A percentile compares a stretch with the other conserved stretches of the same genome.
phyloP scores from a whole-genome alignment of 2,329 filamentous ascomycete species.

The Fusarium sp. region DNA sequence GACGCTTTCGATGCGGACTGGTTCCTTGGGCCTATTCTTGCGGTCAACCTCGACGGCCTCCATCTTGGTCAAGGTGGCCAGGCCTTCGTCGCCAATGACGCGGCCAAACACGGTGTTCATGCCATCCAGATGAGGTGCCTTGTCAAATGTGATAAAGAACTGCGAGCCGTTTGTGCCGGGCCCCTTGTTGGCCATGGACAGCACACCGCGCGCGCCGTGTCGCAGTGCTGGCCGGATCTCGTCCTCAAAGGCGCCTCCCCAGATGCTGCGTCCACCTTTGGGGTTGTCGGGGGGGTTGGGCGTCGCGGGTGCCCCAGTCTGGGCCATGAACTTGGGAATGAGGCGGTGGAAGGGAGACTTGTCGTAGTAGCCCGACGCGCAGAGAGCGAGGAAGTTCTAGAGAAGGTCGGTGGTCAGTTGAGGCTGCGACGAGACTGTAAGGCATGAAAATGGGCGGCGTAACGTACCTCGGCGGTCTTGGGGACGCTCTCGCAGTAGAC shows the following conservation, averaged over 20 bases:
- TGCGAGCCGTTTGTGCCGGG: conserved; percentile 82
- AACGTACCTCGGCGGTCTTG: conserved; percentile 86
- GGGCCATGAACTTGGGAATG: conserved; percentile 86
- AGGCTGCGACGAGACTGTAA: conserved; percentile 1
- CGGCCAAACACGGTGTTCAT: conserved; percentile 89
- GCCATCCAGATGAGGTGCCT: conserved; percentile 85
- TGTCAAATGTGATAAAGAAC: conserved; percentile 86
- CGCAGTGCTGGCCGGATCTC: conserved; percentile 81
- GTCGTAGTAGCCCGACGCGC: conserved; percentile 84
- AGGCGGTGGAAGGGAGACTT: conserved; percentile 84
- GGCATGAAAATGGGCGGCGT: conserved; percentile 1
- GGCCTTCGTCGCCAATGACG: conserved; percentile 75
- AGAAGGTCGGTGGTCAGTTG: conserved; percentile 23
- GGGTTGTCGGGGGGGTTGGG: conserved; percentile 69
- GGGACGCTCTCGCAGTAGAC: conserved; percentile 96
- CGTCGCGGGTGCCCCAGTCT: conserved; percentile 77
- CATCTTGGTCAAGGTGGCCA: conserved; percentile 78
- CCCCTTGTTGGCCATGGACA: conserved; percentile 87
- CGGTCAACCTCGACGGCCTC: conserved; percentile 82
- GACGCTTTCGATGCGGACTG: conserved; percentile 76
- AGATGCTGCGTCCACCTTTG: conserved; percentile 82
- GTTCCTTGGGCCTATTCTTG: conserved; percentile 81
- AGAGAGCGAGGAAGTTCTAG: conserved; percentile 90
- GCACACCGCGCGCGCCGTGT: conserved; percentile 78
- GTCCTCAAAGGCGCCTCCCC: conserved; percentile 82